A percentile compares a stretch with the other conserved stretches of the same genome.
Evolutionary conservation across 1,284 basidiomycete species (phyloP).

Genomic region (Cryptococcus sp.): DNA sequence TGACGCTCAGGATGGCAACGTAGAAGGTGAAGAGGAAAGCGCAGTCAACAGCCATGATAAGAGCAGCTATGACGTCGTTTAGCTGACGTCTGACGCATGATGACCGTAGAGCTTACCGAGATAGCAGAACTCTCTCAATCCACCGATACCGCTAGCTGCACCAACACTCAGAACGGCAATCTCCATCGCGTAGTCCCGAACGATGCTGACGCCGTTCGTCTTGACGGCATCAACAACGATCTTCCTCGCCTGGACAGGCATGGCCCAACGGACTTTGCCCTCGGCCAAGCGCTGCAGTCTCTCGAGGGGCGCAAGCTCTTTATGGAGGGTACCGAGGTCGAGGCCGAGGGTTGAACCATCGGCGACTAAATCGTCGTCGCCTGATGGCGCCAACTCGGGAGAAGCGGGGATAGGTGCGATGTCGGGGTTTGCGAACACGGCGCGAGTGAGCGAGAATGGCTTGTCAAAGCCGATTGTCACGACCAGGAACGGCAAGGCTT

Average conservation of each 20-base stretch:
- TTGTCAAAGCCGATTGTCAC: constrained; percentile 99
- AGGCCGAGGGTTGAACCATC: constrained; percentile 37
- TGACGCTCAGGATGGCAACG: constrained; percentile 82
- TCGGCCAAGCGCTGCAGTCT: constrained; percentile 52
- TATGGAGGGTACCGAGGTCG: constrained; percentile 49
- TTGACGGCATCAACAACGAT: constrained; percentile 83
- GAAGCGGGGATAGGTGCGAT: constrained; percentile 56
- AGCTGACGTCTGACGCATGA: background rate
- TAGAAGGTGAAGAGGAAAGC: constrained; percentile 88
- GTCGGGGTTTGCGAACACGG: constrained; percentile 86
- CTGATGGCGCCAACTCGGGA: constrained; percentile 52
- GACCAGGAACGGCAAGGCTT: constrained; percentile 95
- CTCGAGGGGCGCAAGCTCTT: constrained; percentile 51
- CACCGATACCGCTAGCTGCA: constrained; percentile 82
- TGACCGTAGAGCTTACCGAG: constrained; percentile 60
- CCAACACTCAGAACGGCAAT: constrained; percentile 86
- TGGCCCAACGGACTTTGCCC: constrained; percentile 56
- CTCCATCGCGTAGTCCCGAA: constrained; percentile 91
- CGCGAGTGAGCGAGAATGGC: constrained; percentile 85
- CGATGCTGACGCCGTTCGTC: constrained; percentile 75
- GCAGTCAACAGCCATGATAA: constrained; percentile 84
- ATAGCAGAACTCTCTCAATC: constrained; percentile 92
- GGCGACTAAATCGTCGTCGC: constrained; percentile 26
- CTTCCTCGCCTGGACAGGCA: constrained; percentile 69
- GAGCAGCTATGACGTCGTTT: constrained; percentile 55